Conservation (phyloP, 2,329 filamentous ascomycete species). For the Lachnellula cervina region DNA sequence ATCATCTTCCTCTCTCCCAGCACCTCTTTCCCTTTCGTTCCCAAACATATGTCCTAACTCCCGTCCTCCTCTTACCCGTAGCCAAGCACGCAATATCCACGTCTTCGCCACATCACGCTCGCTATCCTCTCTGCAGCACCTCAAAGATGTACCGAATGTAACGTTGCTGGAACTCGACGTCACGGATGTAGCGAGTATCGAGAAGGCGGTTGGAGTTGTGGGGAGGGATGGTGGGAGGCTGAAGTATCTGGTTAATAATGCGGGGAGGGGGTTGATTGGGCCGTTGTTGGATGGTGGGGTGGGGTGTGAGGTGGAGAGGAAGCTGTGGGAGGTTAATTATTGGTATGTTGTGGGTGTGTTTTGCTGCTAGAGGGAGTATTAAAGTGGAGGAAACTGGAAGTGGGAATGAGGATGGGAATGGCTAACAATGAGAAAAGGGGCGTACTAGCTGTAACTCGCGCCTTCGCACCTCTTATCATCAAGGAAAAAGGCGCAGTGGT, state of each 20-base stretch:
- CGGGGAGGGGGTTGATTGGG: slow-evolving; percentile 30
- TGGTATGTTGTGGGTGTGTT: neutral
- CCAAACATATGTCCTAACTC: too few species aligned
- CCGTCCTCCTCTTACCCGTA: too few species aligned
- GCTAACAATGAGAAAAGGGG: slow-evolving; percentile 4
- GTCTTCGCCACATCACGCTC: slow-evolving; percentile 37
- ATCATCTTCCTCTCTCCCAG: too few species aligned
- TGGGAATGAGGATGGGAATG: too few species aligned
- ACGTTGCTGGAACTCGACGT: slow-evolving; percentile 35
- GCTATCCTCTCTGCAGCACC: slow-evolving; percentile 28
- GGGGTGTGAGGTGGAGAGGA: slow-evolving; percentile 16
- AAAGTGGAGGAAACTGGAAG: too few species aligned
- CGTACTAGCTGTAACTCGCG: slow-evolving; percentile 26
- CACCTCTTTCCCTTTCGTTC: too few species aligned
- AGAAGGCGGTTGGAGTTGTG: slow-evolving; percentile 29
- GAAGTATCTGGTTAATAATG: slow-evolving; percentile 40
- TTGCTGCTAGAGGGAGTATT: too few species aligned
- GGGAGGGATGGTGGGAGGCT: slow-evolving; percentile 32
- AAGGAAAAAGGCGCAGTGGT: slow-evolving; percentile 35
- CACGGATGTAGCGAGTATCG: slow-evolving; percentile 32
- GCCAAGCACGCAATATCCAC: slow-evolving; percentile 28
- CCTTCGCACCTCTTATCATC: slow-evolving; percentile 21
- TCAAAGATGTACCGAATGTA: slow-evolving; percentile 29
- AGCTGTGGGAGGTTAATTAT: slow-evolving; percentile 28
- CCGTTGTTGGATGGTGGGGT: slow-evolving; percentile 30